A percentile compares a stretch with the other conserved stretches of the same genome.
Evolutionary conservation across 2,329 filamentous ascomycete species (phyloP).

Genomic region (Coniochaeta sp.): DNA sequence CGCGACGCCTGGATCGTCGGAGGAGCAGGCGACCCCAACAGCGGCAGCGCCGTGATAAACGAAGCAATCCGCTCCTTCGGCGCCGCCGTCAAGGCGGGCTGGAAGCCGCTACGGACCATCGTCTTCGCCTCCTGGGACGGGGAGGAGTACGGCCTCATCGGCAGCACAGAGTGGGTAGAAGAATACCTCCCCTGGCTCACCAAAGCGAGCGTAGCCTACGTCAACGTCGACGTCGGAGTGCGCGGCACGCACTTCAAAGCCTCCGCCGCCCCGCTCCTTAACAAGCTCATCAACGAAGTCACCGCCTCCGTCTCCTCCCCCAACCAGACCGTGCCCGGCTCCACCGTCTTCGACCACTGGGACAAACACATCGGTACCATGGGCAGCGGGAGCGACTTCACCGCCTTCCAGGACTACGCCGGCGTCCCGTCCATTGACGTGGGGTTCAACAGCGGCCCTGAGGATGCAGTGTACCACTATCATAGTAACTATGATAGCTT

Average conservation of each 20-base stretch:
- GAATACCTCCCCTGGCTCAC: conserved; percentile 79
- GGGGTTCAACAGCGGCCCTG: conserved; percentile 39
- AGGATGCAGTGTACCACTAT: conserved; percentile 66
- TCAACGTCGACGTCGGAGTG: conserved; percentile 77
- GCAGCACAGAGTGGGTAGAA: conserved; percentile 90
- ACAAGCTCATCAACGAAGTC: conserved; percentile 63
- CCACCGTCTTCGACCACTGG: conserved; percentile 66
- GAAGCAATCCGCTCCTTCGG: conserved; percentile 72
- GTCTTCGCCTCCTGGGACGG: conserved; percentile 82
- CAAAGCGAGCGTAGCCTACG: conserved; percentile 66
- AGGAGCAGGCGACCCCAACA: conserved; percentile 75
- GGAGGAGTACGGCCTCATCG: conserved; percentile 79
- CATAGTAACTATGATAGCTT: conserved; percentile 90
- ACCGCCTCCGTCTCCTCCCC: conserved; percentile 59
- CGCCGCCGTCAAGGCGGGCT: conserved; percentile 60
- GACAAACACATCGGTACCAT: conserved; percentile 56
- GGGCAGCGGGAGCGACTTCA: conserved; percentile 69
- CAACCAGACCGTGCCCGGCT: conserved; percentile 64
- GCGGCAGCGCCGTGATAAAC: conserved; percentile 71
- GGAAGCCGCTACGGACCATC: conserved; percentile 83
- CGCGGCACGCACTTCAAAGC: conserved; percentile 56
- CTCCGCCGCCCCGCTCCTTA: conserved; percentile 67
- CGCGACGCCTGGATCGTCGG: conserved; percentile 79
- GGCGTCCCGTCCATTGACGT: conserved; percentile 61
- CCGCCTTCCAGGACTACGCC: conserved; percentile 66